Conservation (phyloP, 768 basidiomycete genomes). For the Scleroderma bovista region DNA sequence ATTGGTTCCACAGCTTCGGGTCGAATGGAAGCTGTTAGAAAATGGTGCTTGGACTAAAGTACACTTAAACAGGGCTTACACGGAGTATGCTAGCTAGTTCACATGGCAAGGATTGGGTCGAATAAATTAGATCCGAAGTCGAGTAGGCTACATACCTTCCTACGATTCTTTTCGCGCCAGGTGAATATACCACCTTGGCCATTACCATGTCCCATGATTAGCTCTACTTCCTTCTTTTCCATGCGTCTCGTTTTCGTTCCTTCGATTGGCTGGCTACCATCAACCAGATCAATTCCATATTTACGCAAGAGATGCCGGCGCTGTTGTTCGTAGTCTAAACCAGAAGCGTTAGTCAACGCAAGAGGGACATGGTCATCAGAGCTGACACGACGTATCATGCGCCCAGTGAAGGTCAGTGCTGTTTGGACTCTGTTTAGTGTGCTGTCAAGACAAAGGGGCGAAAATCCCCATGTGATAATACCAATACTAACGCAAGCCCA, state of each 20-base stretch:
- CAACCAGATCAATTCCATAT: conserved; percentile 93
- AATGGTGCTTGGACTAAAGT: conserved; percentile 6
- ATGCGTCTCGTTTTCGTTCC: conserved; percentile 72
- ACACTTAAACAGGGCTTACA: conserved; percentile 47
- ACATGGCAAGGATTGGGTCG: conserved; percentile 19
- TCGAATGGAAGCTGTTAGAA: conserved; percentile 27
- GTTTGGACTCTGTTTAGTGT: conserved; percentile 19
- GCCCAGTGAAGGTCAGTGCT: conserved; percentile 96
- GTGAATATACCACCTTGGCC: conserved; percentile 85
- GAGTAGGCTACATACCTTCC: conserved; percentile 59
- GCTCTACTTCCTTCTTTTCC: conserved; percentile 77
- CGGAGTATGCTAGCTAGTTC: conserved; percentile 76
- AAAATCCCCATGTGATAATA: conserved; percentile 19
- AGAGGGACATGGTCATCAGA: conserved; percentile 4
- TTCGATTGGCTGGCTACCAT: conserved; percentile 57
- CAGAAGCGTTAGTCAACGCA: conserved; percentile 11
- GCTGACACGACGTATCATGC: conserved; percentile 85
- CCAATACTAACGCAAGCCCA: conserved; percentile 77
- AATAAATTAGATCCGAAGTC: conserved; percentile 20
- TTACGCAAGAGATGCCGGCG: conserved; percentile 82
- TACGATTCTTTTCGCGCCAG: conserved; percentile 90
- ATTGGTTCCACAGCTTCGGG: conserved; percentile 72
- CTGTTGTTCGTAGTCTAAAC: conserved; percentile 88
- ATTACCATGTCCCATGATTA: conserved; percentile 77
- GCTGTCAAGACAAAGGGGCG: conserved; percentile 6